Evolutionary conservation across 2,329 filamentous ascomycete species (phyloP), one percentile per base, ranked within the genome.

Genomic region (Colletotrichum higginsianum): DNA sequence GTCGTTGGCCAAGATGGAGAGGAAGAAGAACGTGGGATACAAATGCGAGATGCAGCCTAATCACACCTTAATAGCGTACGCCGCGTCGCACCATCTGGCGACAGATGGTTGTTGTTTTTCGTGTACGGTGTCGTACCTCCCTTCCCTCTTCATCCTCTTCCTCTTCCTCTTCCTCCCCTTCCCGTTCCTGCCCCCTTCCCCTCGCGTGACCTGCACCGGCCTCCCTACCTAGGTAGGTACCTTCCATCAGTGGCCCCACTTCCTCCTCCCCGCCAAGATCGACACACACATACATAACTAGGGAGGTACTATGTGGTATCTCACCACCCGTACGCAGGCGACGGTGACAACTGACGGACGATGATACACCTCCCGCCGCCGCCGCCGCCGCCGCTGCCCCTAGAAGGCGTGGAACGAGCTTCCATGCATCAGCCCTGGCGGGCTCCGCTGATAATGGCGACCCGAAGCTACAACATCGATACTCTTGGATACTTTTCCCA

Each of bases 331-430:
- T 30, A 30, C 26, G 6, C 26, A 30, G 26, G 26, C 26, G 26
- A 30, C 5, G 4, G 26, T 30, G 26, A 30, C 26, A 30, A 6
- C 26, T 30, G 26, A 30, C 26, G 26, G 26, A 30, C 26, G 26
- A 30, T 30, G 5, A 5, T 30, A 30, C 26, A 30, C 26, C 5
- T 30, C 26, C 26, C 26, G 26, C 26, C 26, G 26, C 26, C 26
- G 26, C 26, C 42, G 15, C n/a, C 35, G 15, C 56, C 50, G 35
- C 57, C n/a, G 50, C 65, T 52, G 58, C 44, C 58, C 46, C 58
- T 72, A 72, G 69, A 72, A 72, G 65, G 42, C 53, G 65, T 53
- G 65, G 69, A 72, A 69, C 26, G 69, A 64, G 38, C 69, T 72
- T 72, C 69, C 30, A 69, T 72, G 69, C 69, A 68, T 63, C 38